Evolutionary conservation across 495 filamentous ascomycete species (phyloP), one percentile per base, ranked within the genome.

Genomic region (Penicillium goetzii): DNA sequence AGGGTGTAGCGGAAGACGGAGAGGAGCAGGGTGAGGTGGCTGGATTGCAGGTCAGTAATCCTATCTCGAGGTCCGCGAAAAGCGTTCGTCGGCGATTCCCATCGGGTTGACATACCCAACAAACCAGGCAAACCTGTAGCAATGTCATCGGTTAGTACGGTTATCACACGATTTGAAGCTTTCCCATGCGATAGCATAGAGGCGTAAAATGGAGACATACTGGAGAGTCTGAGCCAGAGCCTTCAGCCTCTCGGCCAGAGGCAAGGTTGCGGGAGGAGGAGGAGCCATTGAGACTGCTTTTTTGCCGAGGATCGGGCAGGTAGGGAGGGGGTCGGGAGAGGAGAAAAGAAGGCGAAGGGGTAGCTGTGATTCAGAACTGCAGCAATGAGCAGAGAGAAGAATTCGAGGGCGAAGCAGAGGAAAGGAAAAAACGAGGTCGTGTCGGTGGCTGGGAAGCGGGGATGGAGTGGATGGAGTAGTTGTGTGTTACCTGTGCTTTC

Each of bases 151-250:
- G 65, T 79, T 71, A 79, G 84, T 84, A 38, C 12, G 4, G 30
- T 7, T 25, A n/a, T 71, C 84, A 68, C 55, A 67, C 14, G 28
- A 28, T 65, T 64, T 60, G 60, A 36, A 62, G 51, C 47, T 54
- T 10, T 57, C 23, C 8, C 53, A 56, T 17, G 25, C 28, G 50
- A 78, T 74, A 63, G 53, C 32, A 52, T 54, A 36, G 41, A 56
- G 71, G 60, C 68, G 61, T 21, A 36, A 52, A 19, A 30, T 59
- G 62, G 41, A 3, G 63, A 86, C 89, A 69, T 84, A 93, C 90
- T 98, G 94, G 59, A 98, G 81, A 30, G 94, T 97, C 72, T 95
- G 86, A 49, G 88, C 92, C 57, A 98, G 80, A 62, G 83, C 81
- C 69, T 90, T 77, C 50, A 97, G 75, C 74, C 93, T 86, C 76